Percentiles rank a stretch among this genome's conserved stretches.
Evolutionary conservation across 148 eudicot genomes (phyloP).

Genomic region (Chenopodium suecicum): DNA sequence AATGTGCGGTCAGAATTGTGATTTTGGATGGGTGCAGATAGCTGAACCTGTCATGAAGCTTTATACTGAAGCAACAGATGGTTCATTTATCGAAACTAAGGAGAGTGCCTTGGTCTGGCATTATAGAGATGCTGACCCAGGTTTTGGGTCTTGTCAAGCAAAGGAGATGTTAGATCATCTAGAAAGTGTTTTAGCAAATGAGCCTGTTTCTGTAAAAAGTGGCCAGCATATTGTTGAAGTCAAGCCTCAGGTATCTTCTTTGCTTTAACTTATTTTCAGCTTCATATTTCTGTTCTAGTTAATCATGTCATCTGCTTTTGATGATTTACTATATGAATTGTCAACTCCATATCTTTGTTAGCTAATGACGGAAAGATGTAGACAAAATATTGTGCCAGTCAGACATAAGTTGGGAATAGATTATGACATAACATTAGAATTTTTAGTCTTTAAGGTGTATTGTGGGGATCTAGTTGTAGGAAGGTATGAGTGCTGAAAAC

Average conservation of each 20-base stretch:
- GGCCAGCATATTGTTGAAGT: constrained; percentile 29
- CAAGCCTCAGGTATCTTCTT: constrained; percentile 24
- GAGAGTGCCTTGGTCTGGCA: constrained; percentile 33
- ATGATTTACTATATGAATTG: background rate
- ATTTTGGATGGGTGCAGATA: constrained; percentile 38
- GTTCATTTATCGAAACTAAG: constrained; percentile 21
- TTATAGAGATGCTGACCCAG: constrained; percentile 29
- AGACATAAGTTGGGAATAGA: background rate
- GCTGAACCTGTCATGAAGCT: constrained; percentile 38
- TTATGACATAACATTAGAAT: background rate
- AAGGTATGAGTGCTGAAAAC: background rate
- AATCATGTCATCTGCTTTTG: background rate
- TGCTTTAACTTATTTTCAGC: background rate
- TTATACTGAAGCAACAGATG: constrained; percentile 31
- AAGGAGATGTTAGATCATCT: constrained; percentile 37
- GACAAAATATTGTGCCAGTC: background rate
- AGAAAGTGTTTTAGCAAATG: constrained; percentile 37
- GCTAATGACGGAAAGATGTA: background rate
- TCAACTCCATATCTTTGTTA: background rate
- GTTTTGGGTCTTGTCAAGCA: constrained; percentile 29
- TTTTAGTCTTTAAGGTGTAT: background rate
- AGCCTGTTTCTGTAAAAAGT: constrained; percentile 34
- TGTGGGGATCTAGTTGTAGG: background rate
- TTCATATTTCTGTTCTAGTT: background rate
- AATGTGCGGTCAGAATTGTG: constrained; percentile 29